Evolutionary conservation across 1,139 yeast species (phyloP), one percentile per base, ranked within the genome.

Genomic region (Pichia sp.): DNA sequence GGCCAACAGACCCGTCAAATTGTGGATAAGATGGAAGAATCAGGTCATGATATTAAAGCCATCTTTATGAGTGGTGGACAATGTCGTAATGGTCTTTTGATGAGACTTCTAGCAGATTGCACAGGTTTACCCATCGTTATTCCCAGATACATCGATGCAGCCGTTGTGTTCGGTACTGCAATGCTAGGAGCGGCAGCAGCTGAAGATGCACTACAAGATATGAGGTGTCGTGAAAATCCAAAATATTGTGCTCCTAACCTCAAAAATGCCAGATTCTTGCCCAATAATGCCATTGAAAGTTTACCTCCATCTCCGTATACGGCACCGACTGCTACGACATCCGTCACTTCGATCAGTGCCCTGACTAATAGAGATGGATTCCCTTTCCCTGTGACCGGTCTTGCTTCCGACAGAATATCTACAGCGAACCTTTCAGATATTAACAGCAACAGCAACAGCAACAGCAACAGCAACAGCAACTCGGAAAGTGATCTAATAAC

Each of bases 1-100:
- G 96, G 96, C 38, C 96, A 87, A 58, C 98, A 91, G 63, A 88
- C 97, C 1, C 75, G 96, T 53, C 98, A 91, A 55, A 91, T 91
- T 55, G 78, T 91, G 24, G 94, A 85, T 48, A 77, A 78, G 41
- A 81, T 91, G 84, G 78, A 76, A 51, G 63, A 69, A 37, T 68
- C 81, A 4, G 98, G 98, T 6, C 96, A 88, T 63, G 50, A 66
- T 17, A 74, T 91, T 45, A 66, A 71, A 26, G 72, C 86, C 32
- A 77, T 91, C 44, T 91, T 80, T 62, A 79, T 91, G 77, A 80
- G 94, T 48, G 98, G 98, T 39, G 97, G 98, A 21, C 98, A 91
- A 60, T 87, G 96, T 60, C 75, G 96, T 57, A 91, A 91, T 60
- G 82, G 86, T 15, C 66, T 91, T 46, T 68, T 91, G 46, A 87